phyloP scores from a whole-genome alignment of 345 rosid genomes.

The Corchorus capsularis region DNA sequence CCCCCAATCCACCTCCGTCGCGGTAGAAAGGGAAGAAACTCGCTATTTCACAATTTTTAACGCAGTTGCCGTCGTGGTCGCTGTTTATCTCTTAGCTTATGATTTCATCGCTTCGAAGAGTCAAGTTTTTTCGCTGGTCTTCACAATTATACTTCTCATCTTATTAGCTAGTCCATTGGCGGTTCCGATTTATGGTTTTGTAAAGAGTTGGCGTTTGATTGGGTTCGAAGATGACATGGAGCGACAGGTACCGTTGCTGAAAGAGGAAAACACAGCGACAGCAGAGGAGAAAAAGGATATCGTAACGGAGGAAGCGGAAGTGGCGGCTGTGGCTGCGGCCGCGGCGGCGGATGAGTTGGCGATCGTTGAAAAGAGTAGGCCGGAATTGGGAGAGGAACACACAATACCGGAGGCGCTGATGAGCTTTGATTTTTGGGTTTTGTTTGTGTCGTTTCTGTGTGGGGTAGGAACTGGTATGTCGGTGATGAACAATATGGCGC shows the following conservation, averaged over 20 bases:
- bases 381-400: slow-evolving; percentile 84
- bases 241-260: slow-evolving; percentile 58
- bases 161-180: slow-evolving; percentile 67
- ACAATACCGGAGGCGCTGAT: slow-evolving; percentile 64
- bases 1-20: slow-evolving; percentile 50
- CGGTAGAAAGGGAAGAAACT: slow-evolving; percentile 59
- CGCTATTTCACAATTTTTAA: slow-evolving; percentile 66
- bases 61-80: slow-evolving; percentile 67
- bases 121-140: slow-evolving; percentile 38
- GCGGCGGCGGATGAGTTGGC: slow-evolving; percentile 19
- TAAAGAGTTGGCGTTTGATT: slow-evolving; percentile 36
- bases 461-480: slow-evolving; percentile 94
- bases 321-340: slow-evolving; percentile 29
- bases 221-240: slow-evolving; percentile 36
- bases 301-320: background rate
- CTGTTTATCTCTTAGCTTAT: slow-evolving; percentile 67
- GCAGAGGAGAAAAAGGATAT: slow-evolving; percentile 11
- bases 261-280: slow-evolving; percentile 17
- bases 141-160: slow-evolving; percentile 48
- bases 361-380: slow-evolving; percentile 37
- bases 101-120: slow-evolving; percentile 53
- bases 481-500: slow-evolving; percentile 91
- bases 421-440: slow-evolving; percentile 83
- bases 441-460: slow-evolving; percentile 76
- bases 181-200: slow-evolving; percentile 52